These are phyloP conservation scores for Lachnellula cervina DNA, from an alignment of 2,329 filamentous ascomycete species.

Conservation along the genomic window DNA sequence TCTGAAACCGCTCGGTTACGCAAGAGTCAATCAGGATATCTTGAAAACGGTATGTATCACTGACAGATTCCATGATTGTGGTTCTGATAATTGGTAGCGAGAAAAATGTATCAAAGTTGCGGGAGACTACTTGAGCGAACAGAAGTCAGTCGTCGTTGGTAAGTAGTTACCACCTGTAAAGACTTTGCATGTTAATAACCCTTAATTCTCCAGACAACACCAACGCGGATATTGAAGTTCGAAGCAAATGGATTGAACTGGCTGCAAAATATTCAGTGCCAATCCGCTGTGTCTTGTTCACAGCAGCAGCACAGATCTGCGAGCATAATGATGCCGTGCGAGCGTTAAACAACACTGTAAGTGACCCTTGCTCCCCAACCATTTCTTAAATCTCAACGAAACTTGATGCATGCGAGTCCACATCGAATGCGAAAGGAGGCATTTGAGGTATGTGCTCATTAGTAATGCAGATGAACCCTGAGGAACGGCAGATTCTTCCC, in stretches of 20 bases:
- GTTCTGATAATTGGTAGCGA: constrained; percentile 33
- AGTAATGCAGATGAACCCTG: constrained; percentile 66
- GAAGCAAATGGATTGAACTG: constrained; percentile 72
- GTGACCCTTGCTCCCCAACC: constrained; percentile 12
- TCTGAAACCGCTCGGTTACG: constrained; percentile 73
- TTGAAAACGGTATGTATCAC: constrained; percentile 60
- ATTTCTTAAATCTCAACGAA: constrained; percentile 1
- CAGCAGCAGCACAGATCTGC: constrained; percentile 55
- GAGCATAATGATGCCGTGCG: constrained; percentile 87
- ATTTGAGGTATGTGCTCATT: constrained; percentile 6
- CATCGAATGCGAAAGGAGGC: constrained; percentile 4
- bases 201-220: constrained; percentile 66
- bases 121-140: constrained; percentile 56
- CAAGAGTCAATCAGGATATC: constrained; percentile 83
- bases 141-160: constrained; percentile 74
- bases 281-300: constrained; percentile 83
- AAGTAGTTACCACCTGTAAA: constrained; percentile 33
- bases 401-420: background rate
- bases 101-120: constrained; percentile 71
- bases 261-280: constrained; percentile 66
- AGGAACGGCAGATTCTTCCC: constrained; percentile 68
- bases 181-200: constrained; percentile 3
- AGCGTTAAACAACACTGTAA: constrained; percentile 50
- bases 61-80: constrained; percentile 3
- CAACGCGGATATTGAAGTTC: constrained; percentile 76